Evolutionary conservation across 2,329 filamentous ascomycete genomes (phyloP), one percentile per base, ranked within the genome.

Genomic region (Colletotrichum eleusines): DNA sequence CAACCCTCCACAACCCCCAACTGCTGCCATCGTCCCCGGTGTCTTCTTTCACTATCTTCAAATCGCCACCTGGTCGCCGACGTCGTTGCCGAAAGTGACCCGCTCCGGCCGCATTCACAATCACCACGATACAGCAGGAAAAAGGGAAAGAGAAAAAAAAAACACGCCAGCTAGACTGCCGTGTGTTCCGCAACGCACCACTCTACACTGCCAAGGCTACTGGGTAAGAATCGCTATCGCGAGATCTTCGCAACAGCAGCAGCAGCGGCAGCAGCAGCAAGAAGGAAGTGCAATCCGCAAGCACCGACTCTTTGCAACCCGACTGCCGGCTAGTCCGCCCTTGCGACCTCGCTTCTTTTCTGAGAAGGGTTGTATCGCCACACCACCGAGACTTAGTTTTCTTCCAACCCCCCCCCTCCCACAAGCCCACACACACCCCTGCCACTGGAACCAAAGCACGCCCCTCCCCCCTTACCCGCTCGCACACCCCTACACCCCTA

Each of bases 401-500:
- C 51, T 12, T 54, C 70, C 26, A 66, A 42, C 57, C 67, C 12
- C 31, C 23, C 12, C 20, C 8, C n/a, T 12, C 6, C 9, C 4
- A 44, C 20, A 44, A n/a, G 26, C 50, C 57, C 65, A 18, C 16
- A 9, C 57, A 57, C 68, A 55, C 61, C 69, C 69, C 70, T 66
- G 40, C 50, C 54, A 50, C 31, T 55, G 5, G 16, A 31, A 55
- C 60, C 48, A 55, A 51, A 40, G 63, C 68, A 68, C 55, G 50
- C 70, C 70, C 59, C 44, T 31, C 46, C 54, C 33, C 33, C 44
- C 64, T 59, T 50, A 42, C 20, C 11, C 38, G 38, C 62, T 57
- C 66, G 58, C 53, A 72, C 67, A 60, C 69, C 55, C 61, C 62
- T 65, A 63, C 48, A 72, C 66, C 70, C 70, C 70, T 70, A 46